Base-by-base conservation (phyloP, 441 rosid species). In the Corymbia calophylla region DNA sequence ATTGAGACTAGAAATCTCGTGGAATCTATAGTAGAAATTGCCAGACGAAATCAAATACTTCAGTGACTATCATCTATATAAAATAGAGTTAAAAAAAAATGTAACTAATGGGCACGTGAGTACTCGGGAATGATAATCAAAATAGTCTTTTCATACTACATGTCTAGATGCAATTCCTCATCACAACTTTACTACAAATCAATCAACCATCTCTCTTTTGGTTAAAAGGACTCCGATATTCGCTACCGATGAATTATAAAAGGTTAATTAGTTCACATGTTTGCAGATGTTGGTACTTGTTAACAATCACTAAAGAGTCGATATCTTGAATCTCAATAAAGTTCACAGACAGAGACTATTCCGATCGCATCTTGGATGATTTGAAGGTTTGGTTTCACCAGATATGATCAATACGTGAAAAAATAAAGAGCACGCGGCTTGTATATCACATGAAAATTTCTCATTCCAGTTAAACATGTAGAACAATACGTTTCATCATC, bases 321-420 rank as follows among this genome's bases (percentile, higher is more conserved):
- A 62, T 29, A 6, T 3, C 17, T 62, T 29, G 32, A 62, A 62
- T 29, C 68, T 29, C 1, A 17, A 62, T 62, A 62, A 62, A 29
- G 17, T 29, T 62, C n/a, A 32, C 4, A 2, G 0, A 29, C 0
- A 29, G 32, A 62, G 32, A 62, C 0, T 1, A 62, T 62, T 62
- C 31, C 31, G 17, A 29, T 13, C 32, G 14, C 32, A 62, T 62
- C 17, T 29, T 29, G 68, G 18, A 62, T 62, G 18, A 62, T 29
- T 62, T 1, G 2, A 62, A 62, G 53, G 1, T 51, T 51, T 51
- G 53, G 53, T 11, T 12, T 51, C 53, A 5, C 44, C 53, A 15
- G 53, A 62, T 62, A 62, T 14, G 32, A 62, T 62, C 1, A 2
- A 29, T 66, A 4, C 19, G 11, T 8, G 35, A 58, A 58, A 4